Conservation (phyloP, 805 yeast genomes). For the Lipomyces orientalis region DNA sequence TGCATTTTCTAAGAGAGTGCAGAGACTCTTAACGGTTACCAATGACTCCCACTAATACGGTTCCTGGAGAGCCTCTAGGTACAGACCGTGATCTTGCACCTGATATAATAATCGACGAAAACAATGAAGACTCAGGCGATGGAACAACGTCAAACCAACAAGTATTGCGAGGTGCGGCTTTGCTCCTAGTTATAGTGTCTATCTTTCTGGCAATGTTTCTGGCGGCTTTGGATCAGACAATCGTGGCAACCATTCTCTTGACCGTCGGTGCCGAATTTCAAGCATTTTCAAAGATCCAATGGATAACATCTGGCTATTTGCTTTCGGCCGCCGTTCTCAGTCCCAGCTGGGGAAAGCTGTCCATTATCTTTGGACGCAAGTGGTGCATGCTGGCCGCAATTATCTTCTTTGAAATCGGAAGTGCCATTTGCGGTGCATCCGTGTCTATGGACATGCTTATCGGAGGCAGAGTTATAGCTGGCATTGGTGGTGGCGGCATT, state of each 20-base stretch:
- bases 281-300: constrained; percentile 48
- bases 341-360: constrained; percentile 71
- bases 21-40: not conserved
- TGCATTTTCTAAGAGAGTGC: not conserved
- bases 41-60: not conserved
- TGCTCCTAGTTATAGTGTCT: constrained; percentile 12
- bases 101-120: not conserved
- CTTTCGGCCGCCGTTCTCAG: constrained; percentile 73
- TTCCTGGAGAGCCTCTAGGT: not conserved
- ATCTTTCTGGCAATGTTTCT: constrained; percentile 52
- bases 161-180: constrained; percentile 6
- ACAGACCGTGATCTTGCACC: not conserved
- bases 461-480: constrained; percentile 72
- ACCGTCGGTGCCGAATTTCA: constrained; percentile 61
- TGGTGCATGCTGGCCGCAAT: constrained; percentile 39
- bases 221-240: constrained; percentile 64
- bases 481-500: constrained; percentile 74
- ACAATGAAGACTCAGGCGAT: constrained; percentile 14
- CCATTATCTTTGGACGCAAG: constrained; percentile 58
- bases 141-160: constrained; percentile 17
- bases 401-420: constrained; percentile 49
- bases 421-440: constrained; percentile 25
- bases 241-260: constrained; percentile 63
- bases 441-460: constrained; percentile 60
- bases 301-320: constrained; percentile 69